Evolutionary conservation across 345 rosid genomes (phyloP), one percentile per base, ranked within the genome.

Genomic region (Rhodamnia rubescens): DNA sequence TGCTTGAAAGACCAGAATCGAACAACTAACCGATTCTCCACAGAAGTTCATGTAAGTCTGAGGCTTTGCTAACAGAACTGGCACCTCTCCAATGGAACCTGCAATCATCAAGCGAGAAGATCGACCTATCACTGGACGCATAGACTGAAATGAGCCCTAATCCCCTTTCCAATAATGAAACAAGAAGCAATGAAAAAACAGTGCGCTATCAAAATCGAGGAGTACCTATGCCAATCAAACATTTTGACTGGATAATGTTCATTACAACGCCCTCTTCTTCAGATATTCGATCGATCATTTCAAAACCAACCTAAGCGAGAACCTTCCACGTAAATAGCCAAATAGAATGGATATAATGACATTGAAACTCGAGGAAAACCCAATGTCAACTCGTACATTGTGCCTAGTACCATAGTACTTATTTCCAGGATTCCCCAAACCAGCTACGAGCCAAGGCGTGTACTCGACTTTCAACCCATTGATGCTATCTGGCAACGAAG

Each of bases 371-470:
- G 32, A 42, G 56, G 5, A 27, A 51, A 81, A 55, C 50, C 40
- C 64, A 5, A 29, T 7, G 51, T 16, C 78, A 29, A 47, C 58
- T 6, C 85, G 87, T 95, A 96, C 99, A 92, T 95, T 96, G 93
- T 96, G 99, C 88, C 99, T 90, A 64, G 99, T 96, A 87, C 98
- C 98, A 82, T 92, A 92, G 91, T 94, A 96, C 95, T 96, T 96
- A 86, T 86, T 95, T 82, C 99, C 99, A 11, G 99, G 99, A 85
- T 96, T 96, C 2, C 99, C 99, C 91, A 95, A 86, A n/a, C 99
- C 99, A 52, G 94, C 98, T 85, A 96, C 88, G 61, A 95, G 93
- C 98, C 99, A 96, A 53, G 98, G 99, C 11, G 99, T 93, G 58
- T 93, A 94, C 87, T 96, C 99, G 78, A 92, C 85, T 89, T 93